phyloP scores from a whole-genome alignment of 495 filamentous ascomycete species.

The Neurospora sp. region DNA sequence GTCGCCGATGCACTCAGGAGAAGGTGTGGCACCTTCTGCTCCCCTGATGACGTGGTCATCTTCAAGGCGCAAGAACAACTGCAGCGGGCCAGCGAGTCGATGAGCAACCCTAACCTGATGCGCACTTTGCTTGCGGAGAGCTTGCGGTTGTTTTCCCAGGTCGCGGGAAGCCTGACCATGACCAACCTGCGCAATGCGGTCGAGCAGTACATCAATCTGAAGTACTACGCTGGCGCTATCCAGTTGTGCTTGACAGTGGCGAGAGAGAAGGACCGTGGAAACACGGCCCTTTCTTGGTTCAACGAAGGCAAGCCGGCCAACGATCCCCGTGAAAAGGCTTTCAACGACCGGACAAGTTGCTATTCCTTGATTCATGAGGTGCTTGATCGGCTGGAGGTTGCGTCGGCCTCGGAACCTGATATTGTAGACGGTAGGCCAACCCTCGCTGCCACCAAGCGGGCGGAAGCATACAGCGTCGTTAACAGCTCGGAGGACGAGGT shows the following conservation, averaged over 20 bases:
- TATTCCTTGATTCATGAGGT: slow-evolving; percentile 75
- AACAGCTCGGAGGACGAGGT: slow-evolving; percentile 79
- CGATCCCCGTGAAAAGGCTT: slow-evolving; percentile 59
- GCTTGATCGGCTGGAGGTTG: slow-evolving; percentile 63
- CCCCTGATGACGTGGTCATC: slow-evolving; percentile 87
- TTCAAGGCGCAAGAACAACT: slow-evolving; percentile 96
- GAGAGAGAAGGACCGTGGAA: slow-evolving; percentile 69
- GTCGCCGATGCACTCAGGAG: slow-evolving; percentile 86
- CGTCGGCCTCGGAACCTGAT: slow-evolving; percentile 53
- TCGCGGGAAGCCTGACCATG: slow-evolving; percentile 68
- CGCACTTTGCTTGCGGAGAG: slow-evolving; percentile 81
- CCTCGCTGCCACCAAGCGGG: slow-evolving; percentile 60
- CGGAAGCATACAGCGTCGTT: slow-evolving; percentile 80
- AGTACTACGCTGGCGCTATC: slow-evolving; percentile 95
- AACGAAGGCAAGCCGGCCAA: slow-evolving; percentile 42
- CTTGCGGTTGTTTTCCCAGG: slow-evolving; percentile 75
- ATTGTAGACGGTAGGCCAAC: slow-evolving; percentile 70
- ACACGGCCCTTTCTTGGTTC: slow-evolving; percentile 63
- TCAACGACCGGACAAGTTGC: slow-evolving; percentile 61
- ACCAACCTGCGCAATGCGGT: slow-evolving; percentile 71
- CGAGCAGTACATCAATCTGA: slow-evolving; percentile 62
- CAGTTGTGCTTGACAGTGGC: slow-evolving; percentile 76
- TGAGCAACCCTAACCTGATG: slow-evolving; percentile 62
- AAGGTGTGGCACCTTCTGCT: slow-evolving; percentile 93
- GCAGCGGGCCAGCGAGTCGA: slow-evolving; percentile 72